Conservation (phyloP, 352 stramenopile genomes). For the Saprolegnia parasitica region DNA sequence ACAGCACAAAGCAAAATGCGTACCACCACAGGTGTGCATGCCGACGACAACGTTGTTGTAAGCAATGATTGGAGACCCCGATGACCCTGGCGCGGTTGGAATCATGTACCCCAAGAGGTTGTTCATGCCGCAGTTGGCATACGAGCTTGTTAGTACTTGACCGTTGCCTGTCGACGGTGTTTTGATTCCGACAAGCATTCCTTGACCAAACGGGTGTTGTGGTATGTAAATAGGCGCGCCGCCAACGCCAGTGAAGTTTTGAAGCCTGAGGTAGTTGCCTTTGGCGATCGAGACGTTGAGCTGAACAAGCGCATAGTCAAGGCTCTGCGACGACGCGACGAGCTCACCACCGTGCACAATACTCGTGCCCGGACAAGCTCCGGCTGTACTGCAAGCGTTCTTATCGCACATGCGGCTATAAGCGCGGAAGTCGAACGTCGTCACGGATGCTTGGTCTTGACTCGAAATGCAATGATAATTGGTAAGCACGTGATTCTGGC, state of each 20-base stretch:
- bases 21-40: slow-evolving; percentile 63
- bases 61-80: slow-evolving; percentile 58
- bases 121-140: slow-evolving; percentile 37
- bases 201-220: slow-evolving; percentile 58
- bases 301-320: slow-evolving; percentile 76
- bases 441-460: slow-evolving; percentile 46
- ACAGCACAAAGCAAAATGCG: background rate
- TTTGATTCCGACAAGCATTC: slow-evolving; percentile 66
- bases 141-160: slow-evolving; percentile 40
- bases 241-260: slow-evolving; percentile 40
- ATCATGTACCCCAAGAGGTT: slow-evolving; percentile 64
- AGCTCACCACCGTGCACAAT: slow-evolving; percentile 32
- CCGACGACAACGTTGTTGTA: slow-evolving; percentile 55
- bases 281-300: slow-evolving; percentile 38
- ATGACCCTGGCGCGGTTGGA: slow-evolving; percentile 64
- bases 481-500: slow-evolving; percentile 56
- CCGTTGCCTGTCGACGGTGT: slow-evolving; percentile 35
- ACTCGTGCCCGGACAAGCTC: slow-evolving; percentile 37
- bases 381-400: slow-evolving; percentile 33
- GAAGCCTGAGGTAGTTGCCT: slow-evolving; percentile 55
- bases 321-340: slow-evolving; percentile 35
- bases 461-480: slow-evolving; percentile 64
- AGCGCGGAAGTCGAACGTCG: slow-evolving; percentile 64
- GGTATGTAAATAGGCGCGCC: slow-evolving; percentile 58
- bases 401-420: slow-evolving; percentile 37